Evolutionary conservation across 148 eudicot genomes (phyloP).

Genomic region (Camellia granthamiana): DNA sequence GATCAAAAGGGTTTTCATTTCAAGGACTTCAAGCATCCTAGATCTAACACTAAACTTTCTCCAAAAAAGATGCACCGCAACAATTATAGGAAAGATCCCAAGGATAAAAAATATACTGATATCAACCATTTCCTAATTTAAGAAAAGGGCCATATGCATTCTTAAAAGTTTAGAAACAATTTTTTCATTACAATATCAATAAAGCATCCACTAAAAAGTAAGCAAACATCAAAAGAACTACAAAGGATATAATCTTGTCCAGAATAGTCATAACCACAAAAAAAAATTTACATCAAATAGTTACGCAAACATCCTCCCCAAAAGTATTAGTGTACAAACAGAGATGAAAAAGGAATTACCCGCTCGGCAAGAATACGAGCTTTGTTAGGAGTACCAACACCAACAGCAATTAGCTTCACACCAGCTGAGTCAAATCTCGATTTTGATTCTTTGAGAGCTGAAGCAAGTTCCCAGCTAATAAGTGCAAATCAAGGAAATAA

Average conservation of each 20-base stretch:
- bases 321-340: background rate
- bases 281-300: background rate
- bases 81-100: too few species aligned
- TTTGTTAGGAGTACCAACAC: constrained; percentile 80
- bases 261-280: background rate
- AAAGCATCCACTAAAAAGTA: background rate
- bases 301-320: background rate
- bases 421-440: constrained; percentile 72
- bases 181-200: background rate
- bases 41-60: background rate
- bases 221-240: background rate
- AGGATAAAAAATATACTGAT: too few species aligned
- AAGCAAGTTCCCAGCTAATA: constrained; percentile 89
- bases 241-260: background rate
- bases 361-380: constrained; percentile 80
- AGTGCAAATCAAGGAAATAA: constrained; percentile 10
- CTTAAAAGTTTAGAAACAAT: background rate
- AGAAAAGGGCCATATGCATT: background rate
- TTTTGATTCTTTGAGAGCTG: constrained; percentile 56
- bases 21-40: background rate
- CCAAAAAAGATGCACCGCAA: background rate
- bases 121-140: background rate
- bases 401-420: constrained; percentile 93
- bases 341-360: constrained; percentile 32
- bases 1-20: background rate